phyloP scores from a whole-genome alignment of 2,329 filamentous ascomycete species.

The Beauveria varroae region DNA sequence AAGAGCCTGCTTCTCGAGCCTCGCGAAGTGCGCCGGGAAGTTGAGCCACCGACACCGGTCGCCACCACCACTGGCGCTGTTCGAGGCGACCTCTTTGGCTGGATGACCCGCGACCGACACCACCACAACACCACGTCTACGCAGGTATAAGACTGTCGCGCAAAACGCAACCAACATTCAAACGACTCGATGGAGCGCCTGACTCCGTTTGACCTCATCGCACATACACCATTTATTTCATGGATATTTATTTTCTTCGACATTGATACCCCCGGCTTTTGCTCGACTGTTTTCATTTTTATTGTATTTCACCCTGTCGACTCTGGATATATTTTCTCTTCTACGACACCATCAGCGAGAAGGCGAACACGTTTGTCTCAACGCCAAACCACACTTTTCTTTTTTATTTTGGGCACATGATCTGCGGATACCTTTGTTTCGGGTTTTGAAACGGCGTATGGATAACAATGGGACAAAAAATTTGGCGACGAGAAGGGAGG shows the following conservation, averaged over 20 bases:
- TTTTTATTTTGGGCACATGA: slow-evolving; percentile 2
- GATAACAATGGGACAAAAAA: not conserved
- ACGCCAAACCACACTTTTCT: not conserved
- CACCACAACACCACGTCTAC: slow-evolving; percentile 21
- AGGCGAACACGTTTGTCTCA: not conserved
- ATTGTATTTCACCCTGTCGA: slow-evolving; percentile 6
- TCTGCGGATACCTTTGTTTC: slow-evolving; percentile 4
- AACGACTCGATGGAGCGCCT: slow-evolving; percentile 1
- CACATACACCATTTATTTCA: slow-evolving; percentile 17
- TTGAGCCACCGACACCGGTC: slow-evolving; percentile 25
- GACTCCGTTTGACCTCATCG: not conserved
- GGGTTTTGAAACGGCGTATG: slow-evolving; percentile 3
- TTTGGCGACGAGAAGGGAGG: not conserved
- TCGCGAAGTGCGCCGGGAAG: slow-evolving; percentile 40
- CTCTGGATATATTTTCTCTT: slow-evolving; percentile 12
- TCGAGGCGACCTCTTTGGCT: slow-evolving; percentile 39
- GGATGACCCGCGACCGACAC: slow-evolving; percentile 42
- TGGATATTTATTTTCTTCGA: slow-evolving; percentile 13
- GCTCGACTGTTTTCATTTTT: slow-evolving; percentile 8
- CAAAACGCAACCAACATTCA: not conserved
- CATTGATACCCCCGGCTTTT: slow-evolving; percentile 14
- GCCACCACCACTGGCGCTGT: slow-evolving; percentile 22
- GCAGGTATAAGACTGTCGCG: slow-evolving; percentile 12
- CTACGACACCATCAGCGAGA: slow-evolving; percentile 2
- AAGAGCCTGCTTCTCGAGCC: slow-evolving; percentile 82